phyloP scores from a whole-genome alignment of 2,329 filamentous ascomycete genomes.

The Aspergillus luchuensis region DNA sequence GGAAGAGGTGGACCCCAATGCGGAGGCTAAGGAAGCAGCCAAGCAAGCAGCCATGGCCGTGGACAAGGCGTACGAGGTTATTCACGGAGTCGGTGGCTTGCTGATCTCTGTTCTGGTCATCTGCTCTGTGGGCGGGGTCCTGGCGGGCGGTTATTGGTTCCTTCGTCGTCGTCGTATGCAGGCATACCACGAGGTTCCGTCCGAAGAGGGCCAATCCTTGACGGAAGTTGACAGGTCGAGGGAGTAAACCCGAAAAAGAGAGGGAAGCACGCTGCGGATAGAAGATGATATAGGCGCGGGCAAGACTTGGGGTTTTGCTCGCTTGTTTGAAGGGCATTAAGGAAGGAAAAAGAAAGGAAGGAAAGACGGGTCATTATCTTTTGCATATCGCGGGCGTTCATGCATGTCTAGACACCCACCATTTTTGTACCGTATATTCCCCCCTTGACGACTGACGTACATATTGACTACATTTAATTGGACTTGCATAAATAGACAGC shows the following conservation, averaged over 20 bases:
- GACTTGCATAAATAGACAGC: neutral
- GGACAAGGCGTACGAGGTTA: slow-evolving; percentile 34
- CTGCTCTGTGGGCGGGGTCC: slow-evolving; percentile 27
- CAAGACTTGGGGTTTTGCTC: neutral
- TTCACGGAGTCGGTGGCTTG: slow-evolving; percentile 32
- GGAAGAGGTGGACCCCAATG: slow-evolving; percentile 5
- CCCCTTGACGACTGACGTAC: slow-evolving; percentile 12
- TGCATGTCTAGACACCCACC: slow-evolving; percentile 1
- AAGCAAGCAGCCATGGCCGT: slow-evolving; percentile 33
- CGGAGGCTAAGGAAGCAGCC: slow-evolving; percentile 27
- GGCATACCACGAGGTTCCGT: slow-evolving; percentile 33
- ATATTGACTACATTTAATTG: slow-evolving; percentile 11
- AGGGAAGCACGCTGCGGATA: too few relatives aligned
- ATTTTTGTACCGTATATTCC: neutral
- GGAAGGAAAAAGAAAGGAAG: neutral
- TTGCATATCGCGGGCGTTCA: slow-evolving; percentile 11
- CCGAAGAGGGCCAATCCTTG: slow-evolving; percentile 30
- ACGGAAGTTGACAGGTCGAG: slow-evolving; percentile 12
- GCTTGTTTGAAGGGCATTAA: neutral
- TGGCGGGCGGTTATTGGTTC: slow-evolving; percentile 25
- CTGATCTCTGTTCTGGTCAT: slow-evolving; percentile 32
- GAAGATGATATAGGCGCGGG: neutral
- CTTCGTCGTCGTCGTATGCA: slow-evolving; percentile 26
- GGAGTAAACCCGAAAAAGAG: neutral
- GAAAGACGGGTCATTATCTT: neutral